Percentiles rank a stretch among this genome's conserved stretches.
Conservation (phyloP, 495 filamentous ascomycete genomes). For the Aspergillus homomorphus region DNA sequence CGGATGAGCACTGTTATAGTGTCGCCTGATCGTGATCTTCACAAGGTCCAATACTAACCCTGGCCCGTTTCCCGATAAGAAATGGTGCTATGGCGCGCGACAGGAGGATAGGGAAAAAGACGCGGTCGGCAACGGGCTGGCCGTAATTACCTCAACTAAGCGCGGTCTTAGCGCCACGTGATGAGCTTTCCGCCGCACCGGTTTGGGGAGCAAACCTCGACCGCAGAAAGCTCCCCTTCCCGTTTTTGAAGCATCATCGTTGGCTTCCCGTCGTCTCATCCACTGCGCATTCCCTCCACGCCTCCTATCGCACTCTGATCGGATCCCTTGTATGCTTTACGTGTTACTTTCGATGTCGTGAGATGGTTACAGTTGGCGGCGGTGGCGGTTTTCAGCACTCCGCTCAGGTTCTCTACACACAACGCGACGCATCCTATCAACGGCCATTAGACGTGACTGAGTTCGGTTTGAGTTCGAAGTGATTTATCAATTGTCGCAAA, state of each 20-base stretch:
- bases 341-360: conserved; percentile 31
- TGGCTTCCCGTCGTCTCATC: conserved; percentile 9
- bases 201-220: conserved; percentile 23
- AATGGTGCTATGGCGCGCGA: not conserved
- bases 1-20: not conserved
- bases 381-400: conserved; percentile 42
- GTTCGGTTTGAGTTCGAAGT: conserved; percentile 6
- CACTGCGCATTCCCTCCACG: conserved; percentile 10
- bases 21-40: not conserved
- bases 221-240: conserved; percentile 25
- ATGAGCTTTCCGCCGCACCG: conserved; percentile 13
- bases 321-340: conserved; percentile 2
- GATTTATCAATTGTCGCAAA: conserved; percentile 4
- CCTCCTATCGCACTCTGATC: not conserved
- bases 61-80: conserved; percentile 1
- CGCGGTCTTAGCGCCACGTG: conserved; percentile 9
- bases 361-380: conserved; percentile 46
- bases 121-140: conserved; percentile 5
- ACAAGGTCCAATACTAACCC: not conserved
- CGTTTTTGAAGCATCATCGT: conserved; percentile 18
- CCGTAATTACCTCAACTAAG: conserved; percentile 7
- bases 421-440: conserved; percentile 36
- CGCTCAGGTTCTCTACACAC: conserved; percentile 38
- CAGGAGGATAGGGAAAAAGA: conserved; percentile 6
- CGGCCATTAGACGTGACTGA: conserved; percentile 21